phyloP scores from a whole-genome alignment of 169 alveolate species.

The Cryptosporidium bovis region DNA sequence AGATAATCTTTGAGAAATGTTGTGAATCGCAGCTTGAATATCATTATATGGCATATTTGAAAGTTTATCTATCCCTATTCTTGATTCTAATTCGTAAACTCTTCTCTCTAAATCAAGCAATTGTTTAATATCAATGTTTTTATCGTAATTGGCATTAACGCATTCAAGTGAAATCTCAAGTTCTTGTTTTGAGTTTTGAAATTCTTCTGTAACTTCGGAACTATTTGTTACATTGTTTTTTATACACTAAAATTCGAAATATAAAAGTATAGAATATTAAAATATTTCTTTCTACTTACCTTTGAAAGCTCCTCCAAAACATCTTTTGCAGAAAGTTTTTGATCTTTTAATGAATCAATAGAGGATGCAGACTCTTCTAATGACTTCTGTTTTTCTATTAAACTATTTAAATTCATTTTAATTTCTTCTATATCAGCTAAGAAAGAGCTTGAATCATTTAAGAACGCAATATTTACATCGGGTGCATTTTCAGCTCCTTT shows the following conservation, averaged over 20 bases:
- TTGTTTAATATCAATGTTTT: constrained; percentile 71
- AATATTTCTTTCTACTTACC: constrained; percentile 4
- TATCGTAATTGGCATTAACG: constrained; percentile 44
- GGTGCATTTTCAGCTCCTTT: not conserved
- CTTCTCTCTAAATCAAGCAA: constrained; percentile 77
- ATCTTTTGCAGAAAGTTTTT: constrained; percentile 29
- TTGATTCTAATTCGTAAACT: constrained; percentile 76
- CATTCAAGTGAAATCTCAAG: constrained; percentile 52
- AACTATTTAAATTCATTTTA: constrained; percentile 27
- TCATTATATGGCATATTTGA: constrained; percentile 79
- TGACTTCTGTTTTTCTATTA: constrained; percentile 28
- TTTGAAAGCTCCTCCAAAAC: constrained; percentile 46
- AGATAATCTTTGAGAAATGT: constrained; percentile 76
- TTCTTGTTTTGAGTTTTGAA: constrained; percentile 8
- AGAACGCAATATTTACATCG: constrained; percentile 23
- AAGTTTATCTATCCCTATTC: constrained; percentile 77
- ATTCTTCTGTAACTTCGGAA: not conserved
- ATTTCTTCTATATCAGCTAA: constrained; percentile 46
- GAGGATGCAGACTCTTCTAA: constrained; percentile 9
- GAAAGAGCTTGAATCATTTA: constrained; percentile 17
- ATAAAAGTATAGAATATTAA: not conserved
- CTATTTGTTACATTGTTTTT: not conserved
- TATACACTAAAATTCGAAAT: not conserved
- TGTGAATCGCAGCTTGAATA: constrained; percentile 78
- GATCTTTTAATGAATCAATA: constrained; percentile 42